These are phyloP conservation scores for Phytopythium montanum DNA, from an alignment of 352 stramenopile species.

Conservation along the genomic window DNA sequence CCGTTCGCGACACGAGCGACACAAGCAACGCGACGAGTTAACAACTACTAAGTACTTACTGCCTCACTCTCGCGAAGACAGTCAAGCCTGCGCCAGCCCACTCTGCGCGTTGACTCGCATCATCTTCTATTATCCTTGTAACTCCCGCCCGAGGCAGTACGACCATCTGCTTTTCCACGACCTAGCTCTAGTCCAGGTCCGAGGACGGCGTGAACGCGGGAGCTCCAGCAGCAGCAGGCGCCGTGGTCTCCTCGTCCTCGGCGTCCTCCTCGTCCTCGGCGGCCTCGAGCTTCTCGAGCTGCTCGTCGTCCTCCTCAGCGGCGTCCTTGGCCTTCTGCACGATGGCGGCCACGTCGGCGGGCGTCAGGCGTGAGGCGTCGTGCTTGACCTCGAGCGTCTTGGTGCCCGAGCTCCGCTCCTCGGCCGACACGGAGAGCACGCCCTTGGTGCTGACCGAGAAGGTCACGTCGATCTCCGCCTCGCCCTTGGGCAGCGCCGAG, in stretches of 20 bases:
- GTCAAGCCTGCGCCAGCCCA: too few relatives aligned
- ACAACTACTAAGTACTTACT: too few relatives aligned
- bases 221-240: conserved; percentile 16
- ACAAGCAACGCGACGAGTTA: too few relatives aligned
- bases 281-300: conserved; percentile 70
- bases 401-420: conserved; percentile 59
- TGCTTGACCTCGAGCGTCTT: conserved; percentile 78
- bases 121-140: too few relatives aligned
- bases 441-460: conserved; percentile 92
- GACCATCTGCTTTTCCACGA: neutral
- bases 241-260: conserved; percentile 25
- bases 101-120: too few relatives aligned
- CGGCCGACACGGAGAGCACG: conserved; percentile 94
- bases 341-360: conserved; percentile 65
- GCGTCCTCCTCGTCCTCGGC: conserved; percentile 51
- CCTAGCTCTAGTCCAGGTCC: conserved; percentile 84
- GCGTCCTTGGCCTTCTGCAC: conserved; percentile 84
- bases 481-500: conserved; percentile 84
- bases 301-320: conserved; percentile 76
- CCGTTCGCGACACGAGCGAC: too few relatives aligned
- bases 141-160: neutral
- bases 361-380: conserved; percentile 65
- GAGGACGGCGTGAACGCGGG: conserved; percentile 45
- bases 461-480: conserved; percentile 91
- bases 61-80: too few relatives aligned